Evolutionary conservation across 179 eudicot species (phyloP), one percentile per base, ranked within the genome.

Genomic region (Heliamphora pulchella): DNA sequence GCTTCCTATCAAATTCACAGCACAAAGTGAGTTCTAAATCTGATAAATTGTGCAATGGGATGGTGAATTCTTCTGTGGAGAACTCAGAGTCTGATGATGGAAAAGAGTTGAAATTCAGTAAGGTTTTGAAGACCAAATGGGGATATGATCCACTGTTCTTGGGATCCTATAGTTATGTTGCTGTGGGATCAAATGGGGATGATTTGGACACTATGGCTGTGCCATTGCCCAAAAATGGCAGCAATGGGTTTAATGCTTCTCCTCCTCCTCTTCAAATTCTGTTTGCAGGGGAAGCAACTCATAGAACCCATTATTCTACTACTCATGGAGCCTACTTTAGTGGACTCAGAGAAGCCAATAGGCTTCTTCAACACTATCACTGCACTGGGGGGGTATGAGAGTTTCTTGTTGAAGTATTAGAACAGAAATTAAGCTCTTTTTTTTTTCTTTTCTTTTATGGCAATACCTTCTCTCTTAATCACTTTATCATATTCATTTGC

Each of bases 201-300:
- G 98, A 95, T 84, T 88, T 95, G 80, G 97, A 95, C 79, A 78
- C 85, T 0, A 54, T 95, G 89, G 95, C 98, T 58, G 85, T 89
- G 85, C 97, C 98, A 75, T 84, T 95, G 84, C 98, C 98, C n/a
- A 75, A 82, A 51, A 71, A 44, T 14, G 66, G 66, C 31, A 73
- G 69, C 14, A 3, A 50, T 78, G 82, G 80, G 50, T 51, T 39
- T 18, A 22, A 22, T 17, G 17, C 71, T 58, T 64, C 76, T 41
- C 41, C 86, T 1, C 82, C 82, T 39, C 88, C 91, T 43, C 91
- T 93, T 20, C 98, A 95, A 82, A 87, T 95, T 59, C 87, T 95
- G 50, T 95, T 95, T 87, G 97, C 98, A 84, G 98, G 98, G 57
- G 98, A 95, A 88, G 98, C 98, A 66, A 95, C 98, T 67, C 97